Evolutionary conservation across 768 basidiomycete species (phyloP).

Genomic region (Lactifluus pinguis): DNA sequence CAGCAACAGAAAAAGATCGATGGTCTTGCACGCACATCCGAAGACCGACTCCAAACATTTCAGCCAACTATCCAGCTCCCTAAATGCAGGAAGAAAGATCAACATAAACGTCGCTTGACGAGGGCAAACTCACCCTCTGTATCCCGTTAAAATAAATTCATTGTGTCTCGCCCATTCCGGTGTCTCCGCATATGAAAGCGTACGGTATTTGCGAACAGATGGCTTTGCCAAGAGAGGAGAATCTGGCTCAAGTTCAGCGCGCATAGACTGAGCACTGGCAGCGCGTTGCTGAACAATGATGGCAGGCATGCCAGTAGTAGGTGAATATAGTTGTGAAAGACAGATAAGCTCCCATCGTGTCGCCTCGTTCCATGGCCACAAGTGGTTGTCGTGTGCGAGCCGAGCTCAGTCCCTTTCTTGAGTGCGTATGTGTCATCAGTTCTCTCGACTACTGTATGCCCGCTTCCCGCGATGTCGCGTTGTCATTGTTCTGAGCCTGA

Average conservation of each 20-base stretch:
- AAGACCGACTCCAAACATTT: constrained; percentile 57
- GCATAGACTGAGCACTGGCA: background rate
- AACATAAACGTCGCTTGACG: too few relatives aligned
- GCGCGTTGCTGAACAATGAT: constrained; percentile 3
- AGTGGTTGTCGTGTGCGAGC: too few relatives aligned
- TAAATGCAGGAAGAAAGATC: constrained; percentile 22
- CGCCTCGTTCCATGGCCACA: too few relatives aligned
- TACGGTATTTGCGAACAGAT: constrained; percentile 10
- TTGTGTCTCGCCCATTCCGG: constrained; percentile 68
- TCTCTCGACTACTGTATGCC: too few relatives aligned
- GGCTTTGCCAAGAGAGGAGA: background rate
- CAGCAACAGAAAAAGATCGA: background rate
- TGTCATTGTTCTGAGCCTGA: too few relatives aligned
- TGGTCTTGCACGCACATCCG: constrained; percentile 43
- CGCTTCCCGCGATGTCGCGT: too few relatives aligned
- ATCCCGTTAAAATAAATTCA: constrained; percentile 61
- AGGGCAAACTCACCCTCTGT: constrained; percentile 42
- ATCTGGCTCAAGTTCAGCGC: background rate
- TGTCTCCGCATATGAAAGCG: constrained; percentile 48
- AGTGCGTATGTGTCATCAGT: too few relatives aligned
- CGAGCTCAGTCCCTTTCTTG: too few relatives aligned
- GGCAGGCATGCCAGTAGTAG: background rate
- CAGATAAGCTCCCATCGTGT: too few relatives aligned
- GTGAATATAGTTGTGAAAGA: background rate
- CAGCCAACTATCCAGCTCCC: constrained; percentile 51